Evolutionary conservation across 2,329 filamentous ascomycete species (phyloP), one percentile per base, ranked within the genome.

Genomic region (Talaromyces verruculosus): DNA sequence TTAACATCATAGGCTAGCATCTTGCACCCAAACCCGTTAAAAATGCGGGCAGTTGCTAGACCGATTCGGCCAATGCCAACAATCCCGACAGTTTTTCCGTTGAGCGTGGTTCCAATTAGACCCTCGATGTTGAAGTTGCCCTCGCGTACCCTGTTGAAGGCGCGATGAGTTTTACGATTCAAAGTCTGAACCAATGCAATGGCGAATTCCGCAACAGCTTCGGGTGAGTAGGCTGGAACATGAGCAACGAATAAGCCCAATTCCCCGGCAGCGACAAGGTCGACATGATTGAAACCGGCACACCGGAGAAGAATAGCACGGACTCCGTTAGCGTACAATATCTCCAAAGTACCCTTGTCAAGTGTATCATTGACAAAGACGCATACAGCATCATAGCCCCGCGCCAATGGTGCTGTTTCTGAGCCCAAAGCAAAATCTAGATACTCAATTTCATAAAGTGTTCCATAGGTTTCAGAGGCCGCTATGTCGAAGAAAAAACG

Each of bases 171-270:
- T 72, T 88, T 86, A 51, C 88, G 86, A 74, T 90, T 89, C 51
- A 90, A 80, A 1, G 88, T 89, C 78, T 89, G 87, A 63, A 90
- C 80, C 67, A 90, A 80, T 1, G 87, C 86, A n/a, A 90, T 83
- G 47, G 87, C 84, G 71, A 89, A 90, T 80, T 91, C 88, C 69
- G 88, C 88, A 2, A 91, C 88, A 1, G 88, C 86, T 75, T 90
- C 86, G 66, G 88, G 88, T 7, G 87, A 88, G 78, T 91, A 91
- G 2, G 86, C 84, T 1, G 88, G 88, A 39, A 91, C 88, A 67
- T 88, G 87, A 70, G 87, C 87, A 53, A 90, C 87, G 71, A 85
- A 85, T 69, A 91, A 77, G 65, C 84, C 83, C 3, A 87, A 81
- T 22, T 75, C 72, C 70, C 83, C 79, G 64, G 88, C 88, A 1